A percentile compares a stretch with the other conserved stretches of the same genome.
Evolutionary conservation across 371 early-diverging fungal species (phyloP).

Genomic region (Mortierella polycephala): DNA sequence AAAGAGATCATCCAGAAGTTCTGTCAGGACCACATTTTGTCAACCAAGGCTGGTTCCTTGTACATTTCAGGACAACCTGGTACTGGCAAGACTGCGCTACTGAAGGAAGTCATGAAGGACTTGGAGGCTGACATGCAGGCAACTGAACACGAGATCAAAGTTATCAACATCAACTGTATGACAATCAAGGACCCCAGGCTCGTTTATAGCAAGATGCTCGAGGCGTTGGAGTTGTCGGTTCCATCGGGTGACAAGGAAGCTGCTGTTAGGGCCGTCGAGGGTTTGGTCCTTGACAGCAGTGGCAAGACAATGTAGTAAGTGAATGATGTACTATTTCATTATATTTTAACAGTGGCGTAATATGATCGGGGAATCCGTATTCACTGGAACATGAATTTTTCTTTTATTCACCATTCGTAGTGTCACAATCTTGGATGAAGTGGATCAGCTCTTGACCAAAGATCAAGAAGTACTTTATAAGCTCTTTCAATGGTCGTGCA

Average conservation of each 20-base stretch:
- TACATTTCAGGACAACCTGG: constrained; percentile 95
- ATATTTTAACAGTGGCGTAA: too few relatives aligned
- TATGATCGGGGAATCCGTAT: too few relatives aligned
- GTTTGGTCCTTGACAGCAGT: constrained; percentile 33
- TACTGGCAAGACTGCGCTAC: constrained; percentile 92
- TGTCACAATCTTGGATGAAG: constrained; percentile 90
- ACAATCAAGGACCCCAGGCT: constrained; percentile 73
- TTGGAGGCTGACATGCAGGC: constrained; percentile 37
- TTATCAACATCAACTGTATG: constrained; percentile 87
- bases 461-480: constrained; percentile 86
- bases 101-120: constrained; percentile 67
- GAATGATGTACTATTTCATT: background rate
- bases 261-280: constrained; percentile 54
- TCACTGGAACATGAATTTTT: background rate
- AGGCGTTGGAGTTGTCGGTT: constrained; percentile 53
- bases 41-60: constrained; percentile 60
- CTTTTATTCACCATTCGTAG: constrained; percentile 39
- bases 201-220: constrained; percentile 71
- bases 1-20: constrained; percentile 66
- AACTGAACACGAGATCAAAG: constrained; percentile 55
- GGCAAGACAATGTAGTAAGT: constrained; percentile 58
- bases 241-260: constrained; percentile 17
- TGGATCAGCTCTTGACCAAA: constrained; percentile 85
- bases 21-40: constrained; percentile 56
- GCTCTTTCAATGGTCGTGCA: constrained; percentile 81